Conservation (phyloP, 1,139 yeast genomes). For the Wickerhamomyces sp. region DNA sequence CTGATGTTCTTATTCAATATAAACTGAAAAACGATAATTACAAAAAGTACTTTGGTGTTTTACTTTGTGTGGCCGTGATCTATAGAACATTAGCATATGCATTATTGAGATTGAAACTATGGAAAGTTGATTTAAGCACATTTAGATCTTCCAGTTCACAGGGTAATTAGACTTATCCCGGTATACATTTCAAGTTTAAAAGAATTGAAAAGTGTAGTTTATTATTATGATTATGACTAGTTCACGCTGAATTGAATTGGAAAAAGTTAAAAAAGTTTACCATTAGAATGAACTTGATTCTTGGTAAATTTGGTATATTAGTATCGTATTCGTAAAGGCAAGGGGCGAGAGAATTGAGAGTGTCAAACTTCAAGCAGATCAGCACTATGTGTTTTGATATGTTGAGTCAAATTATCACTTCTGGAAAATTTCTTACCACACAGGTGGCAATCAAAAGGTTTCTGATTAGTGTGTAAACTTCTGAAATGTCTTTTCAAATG, state of each 20-base stretch:
- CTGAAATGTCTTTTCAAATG: constrained; percentile 75
- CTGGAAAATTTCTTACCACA: constrained; percentile 74
- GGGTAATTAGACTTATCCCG: neutral
- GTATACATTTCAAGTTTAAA: neutral
- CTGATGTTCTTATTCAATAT: constrained; percentile 43
- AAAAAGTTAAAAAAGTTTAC: no score
- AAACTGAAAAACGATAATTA: constrained; percentile 29
- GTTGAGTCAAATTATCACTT: constrained; percentile 73
- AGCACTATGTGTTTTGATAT: constrained; percentile 56
- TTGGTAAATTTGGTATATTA: neutral
- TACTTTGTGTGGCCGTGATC: constrained; percentile 29
- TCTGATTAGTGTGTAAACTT: constrained; percentile 68
- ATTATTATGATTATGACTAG: neutral
- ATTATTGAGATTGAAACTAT: constrained; percentile 25
- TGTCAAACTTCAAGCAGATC: no score
- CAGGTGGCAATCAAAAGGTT: constrained; percentile 67
- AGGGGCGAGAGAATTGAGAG: no score
- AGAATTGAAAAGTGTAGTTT: neutral
- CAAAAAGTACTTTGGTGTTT: constrained; percentile 27
- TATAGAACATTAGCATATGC: constrained; percentile 34
- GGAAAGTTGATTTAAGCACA: constrained; percentile 11
- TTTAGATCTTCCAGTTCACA: constrained; percentile 3
- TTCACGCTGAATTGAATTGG: neutral
- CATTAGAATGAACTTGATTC: no score
- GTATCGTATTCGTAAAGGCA: neutral